A percentile compares a stretch with the other conserved stretches of the same genome.
Evolutionary conservation across 2,329 filamentous ascomycete species (phyloP).

Genomic region (Ophiostoma montium): DNA sequence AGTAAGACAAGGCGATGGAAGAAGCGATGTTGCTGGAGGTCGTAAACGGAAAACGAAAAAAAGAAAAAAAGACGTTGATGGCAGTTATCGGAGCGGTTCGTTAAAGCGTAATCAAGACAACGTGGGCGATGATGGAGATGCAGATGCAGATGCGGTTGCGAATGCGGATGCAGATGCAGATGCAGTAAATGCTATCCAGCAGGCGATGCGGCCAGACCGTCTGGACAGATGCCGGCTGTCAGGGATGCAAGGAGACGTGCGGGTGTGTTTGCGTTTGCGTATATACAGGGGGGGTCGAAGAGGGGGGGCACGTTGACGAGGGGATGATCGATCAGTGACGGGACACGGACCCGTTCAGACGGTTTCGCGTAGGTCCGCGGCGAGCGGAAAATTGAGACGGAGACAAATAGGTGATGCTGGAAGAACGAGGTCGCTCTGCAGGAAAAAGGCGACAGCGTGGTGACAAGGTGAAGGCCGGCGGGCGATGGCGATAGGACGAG

Average conservation of each 20-base stretch:
- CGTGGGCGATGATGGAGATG: background rate
- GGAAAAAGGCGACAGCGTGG: background rate
- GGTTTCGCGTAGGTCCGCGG: background rate
- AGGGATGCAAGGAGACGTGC: background rate
- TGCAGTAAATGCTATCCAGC: background rate
- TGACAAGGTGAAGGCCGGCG: background rate
- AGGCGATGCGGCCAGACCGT: background rate
- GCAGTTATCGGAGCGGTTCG: no score
- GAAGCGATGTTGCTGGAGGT: background rate
- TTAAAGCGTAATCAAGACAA: background rate
- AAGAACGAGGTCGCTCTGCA: background rate
- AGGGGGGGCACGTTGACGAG: background rate
- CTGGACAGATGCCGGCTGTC: background rate
- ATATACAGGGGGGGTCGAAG: background rate
- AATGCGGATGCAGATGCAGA: background rate
- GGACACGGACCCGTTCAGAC: background rate
- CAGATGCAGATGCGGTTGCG: no score
- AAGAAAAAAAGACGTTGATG: background rate
- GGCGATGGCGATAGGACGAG: background rate
- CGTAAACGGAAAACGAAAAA: no score
- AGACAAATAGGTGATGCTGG: background rate
- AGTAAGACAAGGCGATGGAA: background rate
- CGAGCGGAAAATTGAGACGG: background rate
- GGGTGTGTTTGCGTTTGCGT: background rate
- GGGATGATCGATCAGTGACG: background rate